Conservation (phyloP, 1,284 basidiomycete genomes). For the Sanghuangporus baumii region DNA sequence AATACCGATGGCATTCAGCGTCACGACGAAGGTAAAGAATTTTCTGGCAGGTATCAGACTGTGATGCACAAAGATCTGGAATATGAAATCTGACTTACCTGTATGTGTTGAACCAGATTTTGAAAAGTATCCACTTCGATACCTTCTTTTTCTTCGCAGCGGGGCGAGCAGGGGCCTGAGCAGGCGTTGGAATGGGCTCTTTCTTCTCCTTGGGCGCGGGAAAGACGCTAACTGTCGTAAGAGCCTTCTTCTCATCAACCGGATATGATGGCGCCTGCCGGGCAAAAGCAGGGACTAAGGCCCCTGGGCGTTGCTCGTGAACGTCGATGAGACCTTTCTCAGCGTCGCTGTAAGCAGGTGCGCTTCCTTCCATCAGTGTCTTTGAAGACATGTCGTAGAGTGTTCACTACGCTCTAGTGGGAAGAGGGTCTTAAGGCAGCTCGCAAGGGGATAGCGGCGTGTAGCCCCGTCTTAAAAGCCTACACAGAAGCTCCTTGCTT, state of each 20-base stretch:
- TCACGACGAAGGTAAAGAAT: conserved; percentile 55
- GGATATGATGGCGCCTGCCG: conserved; percentile 15
- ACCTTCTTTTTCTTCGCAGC: conserved; percentile 35
- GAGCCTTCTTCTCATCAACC: conserved; percentile 17
- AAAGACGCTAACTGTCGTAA: conserved; percentile 5
- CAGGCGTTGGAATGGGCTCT: not conserved
- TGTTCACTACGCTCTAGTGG: not conserved
- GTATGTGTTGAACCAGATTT: conserved; percentile 67
- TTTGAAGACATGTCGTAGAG: conserved; percentile 10
- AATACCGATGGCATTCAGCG: conserved; percentile 55
- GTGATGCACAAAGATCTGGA: not conserved
- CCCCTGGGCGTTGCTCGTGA: conserved; percentile 8
- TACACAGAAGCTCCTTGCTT: conserved; percentile 10
- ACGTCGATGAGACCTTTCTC: conserved; percentile 47
- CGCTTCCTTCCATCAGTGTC: conserved; percentile 8
- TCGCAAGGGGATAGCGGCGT: conserved; percentile 5
- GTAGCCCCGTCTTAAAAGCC: conserved; percentile 5
- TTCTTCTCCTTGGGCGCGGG: conserved; percentile 16
- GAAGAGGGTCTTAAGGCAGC: not conserved
- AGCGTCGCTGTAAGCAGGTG: conserved; percentile 35
- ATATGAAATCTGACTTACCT: conserved; percentile 32
- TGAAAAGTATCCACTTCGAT: conserved; percentile 52
- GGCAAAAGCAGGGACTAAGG: conserved; percentile 10
- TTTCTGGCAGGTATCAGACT: conserved; percentile 37
- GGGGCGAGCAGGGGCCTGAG: conserved; percentile 26